A percentile compares a stretch with the other conserved stretches of the same genome.
Evolutionary conservation across 305 asterid species (phyloP).

Genomic region (Petunia hybrid): DNA sequence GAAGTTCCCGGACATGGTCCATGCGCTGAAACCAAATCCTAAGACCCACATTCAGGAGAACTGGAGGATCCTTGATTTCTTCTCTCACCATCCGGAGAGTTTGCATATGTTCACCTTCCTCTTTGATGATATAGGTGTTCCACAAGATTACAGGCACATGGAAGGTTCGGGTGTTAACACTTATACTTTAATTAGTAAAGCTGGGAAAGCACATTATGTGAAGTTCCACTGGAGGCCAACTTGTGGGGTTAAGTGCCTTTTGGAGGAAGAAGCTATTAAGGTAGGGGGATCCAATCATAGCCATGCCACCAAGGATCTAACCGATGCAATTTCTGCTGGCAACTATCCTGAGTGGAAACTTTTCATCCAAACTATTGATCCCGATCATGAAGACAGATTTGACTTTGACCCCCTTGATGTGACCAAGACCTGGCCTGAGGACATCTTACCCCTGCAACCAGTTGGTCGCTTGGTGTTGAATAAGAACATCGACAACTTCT

Average conservation of each 20-base stretch:
- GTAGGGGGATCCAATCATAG: conserved; percentile 40
- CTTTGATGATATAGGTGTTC: conserved; percentile 35
- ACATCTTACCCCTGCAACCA: conserved; percentile 36
- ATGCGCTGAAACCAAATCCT: conserved; percentile 39
- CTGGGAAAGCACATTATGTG: conserved; percentile 35
- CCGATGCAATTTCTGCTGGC: conserved; percentile 39
- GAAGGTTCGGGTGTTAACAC: conserved; percentile 40
- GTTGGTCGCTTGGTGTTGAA: conserved; percentile 39
- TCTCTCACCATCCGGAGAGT: conserved; percentile 41
- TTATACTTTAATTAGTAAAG: conserved; percentile 34
- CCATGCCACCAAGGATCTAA: conserved; percentile 40
- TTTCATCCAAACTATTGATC: conserved; percentile 38
- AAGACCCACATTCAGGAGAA: conserved; percentile 39
- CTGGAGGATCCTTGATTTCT: conserved; percentile 43
- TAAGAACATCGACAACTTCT: conserved; percentile 41
- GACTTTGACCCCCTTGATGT: conserved; percentile 34
- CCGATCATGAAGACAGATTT: conserved; percentile 33
- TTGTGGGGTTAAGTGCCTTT: conserved; percentile 35
- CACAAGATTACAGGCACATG: conserved; percentile 38
- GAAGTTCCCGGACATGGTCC: conserved; percentile 41
- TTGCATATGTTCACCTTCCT: conserved; percentile 34
- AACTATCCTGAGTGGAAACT: conserved; percentile 42
- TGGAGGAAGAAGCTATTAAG: conserved; percentile 37
- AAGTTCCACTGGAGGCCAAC: conserved; percentile 42
- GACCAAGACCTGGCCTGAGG: conserved; percentile 41